These are phyloP conservation scores for Coriaria nepalensis DNA, from an alignment of 306 rosid genomes.

Conservation along the genomic window DNA sequence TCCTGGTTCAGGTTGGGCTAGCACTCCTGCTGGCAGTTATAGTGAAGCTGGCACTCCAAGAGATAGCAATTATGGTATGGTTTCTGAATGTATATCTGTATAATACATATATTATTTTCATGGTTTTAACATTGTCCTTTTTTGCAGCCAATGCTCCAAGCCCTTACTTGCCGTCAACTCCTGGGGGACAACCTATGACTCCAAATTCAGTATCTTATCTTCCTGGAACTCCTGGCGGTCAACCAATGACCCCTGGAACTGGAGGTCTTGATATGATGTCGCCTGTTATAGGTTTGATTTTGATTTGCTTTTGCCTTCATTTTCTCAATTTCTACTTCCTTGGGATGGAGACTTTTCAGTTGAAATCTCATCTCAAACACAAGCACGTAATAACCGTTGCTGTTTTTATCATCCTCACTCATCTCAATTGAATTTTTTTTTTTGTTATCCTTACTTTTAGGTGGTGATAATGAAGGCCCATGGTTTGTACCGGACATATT, in stretches of 20 bases:
- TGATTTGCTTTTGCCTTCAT: neutral
- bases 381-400: neutral
- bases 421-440: neutral
- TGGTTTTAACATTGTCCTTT: conserved; percentile 2
- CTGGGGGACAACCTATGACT: conserved; percentile 99
- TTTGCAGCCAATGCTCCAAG: conserved; percentile 94
- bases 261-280: conserved; percentile 96
- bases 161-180: conserved; percentile 97
- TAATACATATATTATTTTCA: neutral
- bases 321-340: neutral
- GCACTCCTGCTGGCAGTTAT: conserved; percentile 78
- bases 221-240: conserved; percentile 99
- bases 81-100: conserved; percentile 9
- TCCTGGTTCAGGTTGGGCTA: conserved; percentile 99
- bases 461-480: conserved; percentile 85
- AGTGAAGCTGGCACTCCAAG: conserved; percentile 98
- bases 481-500: conserved; percentile 77
- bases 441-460: conserved; percentile 24
- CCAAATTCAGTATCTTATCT: conserved; percentile 92
- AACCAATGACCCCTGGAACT: conserved; percentile 99
- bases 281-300: conserved; percentile 62
- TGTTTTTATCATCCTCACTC: neutral
- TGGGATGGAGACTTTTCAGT: neutral
- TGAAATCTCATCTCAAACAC: conserved; percentile 1
- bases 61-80: conserved; percentile 60